Base-by-base conservation (phyloP, 495 filamentous ascomycete species). In the Cercophora sp. region DNA sequence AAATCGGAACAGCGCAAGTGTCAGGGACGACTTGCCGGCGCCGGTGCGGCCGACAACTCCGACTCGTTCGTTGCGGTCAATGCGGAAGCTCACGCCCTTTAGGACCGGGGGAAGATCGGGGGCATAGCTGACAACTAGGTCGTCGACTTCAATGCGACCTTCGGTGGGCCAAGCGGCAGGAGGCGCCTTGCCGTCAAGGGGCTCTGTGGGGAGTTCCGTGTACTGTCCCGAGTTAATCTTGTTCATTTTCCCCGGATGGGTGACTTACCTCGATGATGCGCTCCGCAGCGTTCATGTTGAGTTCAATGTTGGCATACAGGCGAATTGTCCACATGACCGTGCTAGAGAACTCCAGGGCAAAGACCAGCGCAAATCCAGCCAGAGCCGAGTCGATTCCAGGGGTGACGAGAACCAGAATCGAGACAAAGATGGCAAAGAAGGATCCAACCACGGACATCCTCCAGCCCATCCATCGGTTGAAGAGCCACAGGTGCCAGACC, bases 41-140 rank as follows among this genome's bases (percentile, higher is more conserved):
- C 90, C 90, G 8, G 90, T 95, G 16, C 90, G 83, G 9, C 90
- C 90, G 8, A 93, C 86, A 1, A 96, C 84, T 13, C 89, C 90
- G 31, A 96, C 71, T 3, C 88, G 77, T 63, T 96, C 81, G 58
- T 88, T 88, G 27, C 78, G 75, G 43, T 88, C 76, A 24, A 91
- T 73, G 8, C 67, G 73, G 68, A 95, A 91, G 23, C 71, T 80
- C 20, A 95, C 73, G 0, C 83, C 86, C 59, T 91, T 88, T 0
- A 95, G 70, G 0, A 93, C 83, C 0, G 87, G 79, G 0, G 85
- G 86, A 0, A 92, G 76, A 42, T 91, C 87, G 0, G 83, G 73
- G 3, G 88, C 88, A 60, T 94, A 95, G 18, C 77, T 76, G 1
- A 89, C 87, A 2, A 86, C 82, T 0, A 95, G 76, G 46, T 90